A percentile compares a stretch with the other conserved stretches of the same genome.
These are phyloP conservation scores for Isoetes taiwanensis DNA, from an alignment of 75 land plant species.

Conservation along the genomic window DNA sequence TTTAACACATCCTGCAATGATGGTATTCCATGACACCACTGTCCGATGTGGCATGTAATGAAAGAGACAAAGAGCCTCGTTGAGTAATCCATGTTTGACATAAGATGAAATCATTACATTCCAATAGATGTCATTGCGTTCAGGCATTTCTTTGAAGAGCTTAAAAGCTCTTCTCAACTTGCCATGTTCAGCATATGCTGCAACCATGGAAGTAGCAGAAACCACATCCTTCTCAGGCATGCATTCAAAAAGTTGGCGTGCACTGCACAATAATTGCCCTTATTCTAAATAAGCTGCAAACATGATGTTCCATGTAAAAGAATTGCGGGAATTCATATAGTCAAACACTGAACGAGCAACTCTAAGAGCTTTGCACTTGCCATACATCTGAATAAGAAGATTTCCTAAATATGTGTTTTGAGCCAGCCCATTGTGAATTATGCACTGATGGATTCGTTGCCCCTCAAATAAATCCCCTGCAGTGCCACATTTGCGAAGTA, in stretches of 20 bases:
- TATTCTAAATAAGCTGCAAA: not conserved
- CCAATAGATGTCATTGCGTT: not conserved
- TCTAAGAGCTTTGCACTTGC: not conserved
- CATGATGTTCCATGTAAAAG: constrained; percentile 1
- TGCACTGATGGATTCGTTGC: not conserved
- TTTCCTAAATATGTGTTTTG: not conserved
- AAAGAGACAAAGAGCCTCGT: not conserved
- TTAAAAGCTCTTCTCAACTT: not conserved
- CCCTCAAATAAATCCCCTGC: not conserved
- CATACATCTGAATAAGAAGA: not conserved
- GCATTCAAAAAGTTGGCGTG: not conserved
- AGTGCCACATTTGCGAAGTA: not conserved
- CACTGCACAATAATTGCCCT: not conserved
- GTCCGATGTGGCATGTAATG: not conserved
- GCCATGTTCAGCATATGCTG: not conserved
- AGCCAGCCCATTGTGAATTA: not conserved
- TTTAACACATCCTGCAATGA: constrained; percentile 21
- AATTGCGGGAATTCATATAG: not conserved
- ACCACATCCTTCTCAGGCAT: not conserved
- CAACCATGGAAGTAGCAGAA: not conserved
- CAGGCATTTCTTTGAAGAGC: not conserved
- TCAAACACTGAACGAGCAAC: constrained; percentile 2
- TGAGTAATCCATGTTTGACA: not conserved
- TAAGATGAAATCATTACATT: not conserved
- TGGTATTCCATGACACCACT: no score